Percentiles rank a stretch among this genome's conserved stretches.
These are phyloP conservation scores for Tuber calosporum DNA, from an alignment of 495 filamentous ascomycete species.

Conservation along the genomic window DNA sequence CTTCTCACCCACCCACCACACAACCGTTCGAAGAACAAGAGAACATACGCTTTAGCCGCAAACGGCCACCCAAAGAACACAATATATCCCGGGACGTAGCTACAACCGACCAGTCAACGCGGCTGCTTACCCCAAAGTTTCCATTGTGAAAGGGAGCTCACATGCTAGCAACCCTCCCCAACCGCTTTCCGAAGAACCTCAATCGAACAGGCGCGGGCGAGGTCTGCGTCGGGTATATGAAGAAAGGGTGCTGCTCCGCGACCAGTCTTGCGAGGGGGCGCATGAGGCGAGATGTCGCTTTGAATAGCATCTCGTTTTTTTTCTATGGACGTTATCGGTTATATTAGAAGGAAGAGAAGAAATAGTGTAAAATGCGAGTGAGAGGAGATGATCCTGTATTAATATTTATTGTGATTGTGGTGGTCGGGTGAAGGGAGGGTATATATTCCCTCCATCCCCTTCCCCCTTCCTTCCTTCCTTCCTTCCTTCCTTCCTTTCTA, in stretches of 20 bases:
- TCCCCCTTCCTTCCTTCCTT: not conserved
- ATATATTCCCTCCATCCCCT: no score
- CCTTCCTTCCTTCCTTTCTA: not conserved
- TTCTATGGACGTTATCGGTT: no score
- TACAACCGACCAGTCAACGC: not conserved
- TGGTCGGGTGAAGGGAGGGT: not conserved
- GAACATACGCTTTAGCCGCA: slow-evolving; percentile 25
- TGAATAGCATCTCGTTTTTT: not conserved
- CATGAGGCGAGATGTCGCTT: slow-evolving; percentile 19
- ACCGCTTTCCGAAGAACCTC: slow-evolving; percentile 22
- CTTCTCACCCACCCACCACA: not conserved
- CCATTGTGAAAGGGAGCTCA: slow-evolving; percentile 5
- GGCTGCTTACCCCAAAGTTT: not conserved
- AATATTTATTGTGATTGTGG: not conserved
- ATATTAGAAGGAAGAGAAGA: no score
- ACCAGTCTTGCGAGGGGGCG: slow-evolving; percentile 18
- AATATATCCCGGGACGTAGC: slow-evolving; percentile 27
- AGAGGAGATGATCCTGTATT: slow-evolving; percentile 18
- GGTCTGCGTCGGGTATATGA: slow-evolving; percentile 25
- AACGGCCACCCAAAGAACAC: slow-evolving; percentile 37
- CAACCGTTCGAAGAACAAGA: not conserved
- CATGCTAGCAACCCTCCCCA: slow-evolving; percentile 24
- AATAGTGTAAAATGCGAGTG: slow-evolving; percentile 9
- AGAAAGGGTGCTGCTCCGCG: slow-evolving; percentile 31
- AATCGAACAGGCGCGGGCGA: slow-evolving; percentile 12